Evolutionary conservation across 306 rosid species (phyloP).

Genomic region (Glycine latifolia): DNA sequence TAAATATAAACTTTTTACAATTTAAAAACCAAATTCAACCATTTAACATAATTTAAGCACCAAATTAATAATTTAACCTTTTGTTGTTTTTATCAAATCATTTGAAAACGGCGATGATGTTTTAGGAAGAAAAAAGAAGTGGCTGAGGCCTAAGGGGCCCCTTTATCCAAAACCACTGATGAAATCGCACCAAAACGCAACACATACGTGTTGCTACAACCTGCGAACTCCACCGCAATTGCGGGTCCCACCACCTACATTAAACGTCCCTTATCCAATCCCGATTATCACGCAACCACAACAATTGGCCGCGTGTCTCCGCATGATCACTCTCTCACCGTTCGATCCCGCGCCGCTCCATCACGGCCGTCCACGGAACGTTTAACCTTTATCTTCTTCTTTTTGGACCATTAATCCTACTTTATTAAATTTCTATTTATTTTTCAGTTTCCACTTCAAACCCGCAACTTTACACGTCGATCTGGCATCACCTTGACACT

Average conservation of each 20-base stretch:
- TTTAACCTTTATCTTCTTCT: too few species aligned
- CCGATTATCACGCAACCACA: background rate
- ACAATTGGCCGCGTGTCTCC: background rate
- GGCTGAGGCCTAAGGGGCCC: background rate
- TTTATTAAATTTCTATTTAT: too few species aligned
- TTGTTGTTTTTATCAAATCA: too few species aligned
- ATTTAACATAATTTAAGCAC: too few species aligned
- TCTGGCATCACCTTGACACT: conserved; percentile 23
- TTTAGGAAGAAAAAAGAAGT: background rate
- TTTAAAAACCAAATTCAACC: too few species aligned
- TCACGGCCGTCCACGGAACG: conserved; percentile 25
- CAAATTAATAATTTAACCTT: too few species aligned
- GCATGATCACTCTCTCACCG: conserved; percentile 1
- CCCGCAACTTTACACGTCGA: conserved; percentile 6
- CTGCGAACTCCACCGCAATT: conserved; percentile 8
- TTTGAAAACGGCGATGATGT: too few species aligned
- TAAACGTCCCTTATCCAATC: conserved; percentile 44
- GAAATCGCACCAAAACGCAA: background rate
- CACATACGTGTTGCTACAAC: conserved; percentile 34
- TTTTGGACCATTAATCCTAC: too few species aligned
- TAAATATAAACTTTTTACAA: too few species aligned
- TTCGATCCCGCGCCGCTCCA: conserved; percentile 28
- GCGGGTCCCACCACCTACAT: conserved; percentile 22
- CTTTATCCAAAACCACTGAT: conserved; percentile 40
- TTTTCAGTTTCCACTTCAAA: background rate